These are phyloP conservation scores for Aspergillus vadensis DNA, from an alignment of 2,329 filamentous ascomycete genomes.

Conservation along the genomic window DNA sequence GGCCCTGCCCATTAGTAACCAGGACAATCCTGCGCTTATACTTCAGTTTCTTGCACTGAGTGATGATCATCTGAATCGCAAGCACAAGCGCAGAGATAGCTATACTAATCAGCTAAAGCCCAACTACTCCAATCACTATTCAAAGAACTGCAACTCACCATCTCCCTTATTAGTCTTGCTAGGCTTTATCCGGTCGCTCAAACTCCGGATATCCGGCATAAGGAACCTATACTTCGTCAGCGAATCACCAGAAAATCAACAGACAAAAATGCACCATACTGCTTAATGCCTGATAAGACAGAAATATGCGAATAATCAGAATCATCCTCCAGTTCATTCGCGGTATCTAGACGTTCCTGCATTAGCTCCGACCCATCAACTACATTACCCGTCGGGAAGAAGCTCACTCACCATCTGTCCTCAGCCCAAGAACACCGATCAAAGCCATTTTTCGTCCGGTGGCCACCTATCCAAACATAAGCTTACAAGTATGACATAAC, in stretches of 20 bases:
- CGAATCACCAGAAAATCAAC: neutral
- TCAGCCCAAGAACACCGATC: conserved; percentile 78
- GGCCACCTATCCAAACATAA: conserved; percentile 48
- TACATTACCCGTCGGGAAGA: neutral
- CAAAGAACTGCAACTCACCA: conserved; percentile 45
- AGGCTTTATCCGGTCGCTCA: conserved; percentile 66
- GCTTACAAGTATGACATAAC: neutral
- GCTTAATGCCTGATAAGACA: conserved; percentile 65
- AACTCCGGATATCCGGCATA: conserved; percentile 68
- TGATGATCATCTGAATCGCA: conserved; percentile 81
- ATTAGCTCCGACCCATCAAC: conserved; percentile 6
- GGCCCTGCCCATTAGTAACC: conserved; percentile 76
- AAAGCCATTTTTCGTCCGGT: conserved; percentile 73
- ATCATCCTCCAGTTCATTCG: conserved; percentile 66
- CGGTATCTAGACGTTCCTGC: conserved; percentile 53
- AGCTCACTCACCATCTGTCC: conserved; percentile 63
- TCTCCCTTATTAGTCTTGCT: conserved; percentile 73
- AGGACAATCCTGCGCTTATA: conserved; percentile 79
- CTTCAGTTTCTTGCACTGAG: conserved; percentile 78
- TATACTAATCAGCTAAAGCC: conserved; percentile 24
- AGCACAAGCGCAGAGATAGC: conserved; percentile 81
- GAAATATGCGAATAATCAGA: conserved; percentile 80
- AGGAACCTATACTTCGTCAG: conserved; percentile 48
- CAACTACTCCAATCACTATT: neutral
- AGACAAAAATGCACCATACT: conserved; percentile 57